Base-by-base conservation (phyloP, 176 grass and related monocot species). In the Raddia distichophylla region DNA sequence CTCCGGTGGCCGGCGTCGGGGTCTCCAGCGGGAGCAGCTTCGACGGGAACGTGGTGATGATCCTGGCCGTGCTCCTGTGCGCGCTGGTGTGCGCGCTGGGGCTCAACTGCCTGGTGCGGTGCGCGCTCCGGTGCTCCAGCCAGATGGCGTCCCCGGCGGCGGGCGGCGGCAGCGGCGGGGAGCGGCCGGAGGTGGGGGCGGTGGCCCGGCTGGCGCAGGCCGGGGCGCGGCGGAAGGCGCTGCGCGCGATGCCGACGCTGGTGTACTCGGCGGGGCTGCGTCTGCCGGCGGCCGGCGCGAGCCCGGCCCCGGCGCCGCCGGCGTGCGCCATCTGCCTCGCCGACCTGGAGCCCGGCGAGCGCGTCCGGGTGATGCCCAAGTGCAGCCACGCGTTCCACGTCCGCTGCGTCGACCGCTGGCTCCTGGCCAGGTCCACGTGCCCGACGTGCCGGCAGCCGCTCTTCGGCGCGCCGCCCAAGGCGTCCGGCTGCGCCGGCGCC, bases 41-140 rank as follows among this genome's bases (percentile, higher is more conserved):
- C 59, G 94, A 97, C 64, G 84, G 84, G 68, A 97, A 94, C 78
- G 89, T 91, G 71, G 91, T 97, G 34, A 91, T 97, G 94, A 94
- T 94, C 79, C 75, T 97, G 19, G 91, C 87, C 42, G 87, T 97
- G 43, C 89, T 97, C 47, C 69, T 97, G 54, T 97, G 94, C 46
- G 91, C 84, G 49, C 78, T 97, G 35, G 86, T 91, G 16, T 97
- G 89, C 75, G 91, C 91, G 43, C 89, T 97, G 45, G 94, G 89
- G 42, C 85, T 97, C 75, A 97, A 94, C 88, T 97, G 89, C 3
- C 81, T 97, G 62, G 87, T 97, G 57, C 91, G 94, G 49, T 94
- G 91, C 75, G 87, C 87, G 34, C 87, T 94, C 65, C 91, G 87
- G 59, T 93, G 89, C 71, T 88, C 89, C 40, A 88, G 69, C 74